A percentile compares a stretch with the other conserved stretches of the same genome.
Conservation (phyloP, 2,329 filamentous ascomycete species). For the Fusarium dlaminii region DNA sequence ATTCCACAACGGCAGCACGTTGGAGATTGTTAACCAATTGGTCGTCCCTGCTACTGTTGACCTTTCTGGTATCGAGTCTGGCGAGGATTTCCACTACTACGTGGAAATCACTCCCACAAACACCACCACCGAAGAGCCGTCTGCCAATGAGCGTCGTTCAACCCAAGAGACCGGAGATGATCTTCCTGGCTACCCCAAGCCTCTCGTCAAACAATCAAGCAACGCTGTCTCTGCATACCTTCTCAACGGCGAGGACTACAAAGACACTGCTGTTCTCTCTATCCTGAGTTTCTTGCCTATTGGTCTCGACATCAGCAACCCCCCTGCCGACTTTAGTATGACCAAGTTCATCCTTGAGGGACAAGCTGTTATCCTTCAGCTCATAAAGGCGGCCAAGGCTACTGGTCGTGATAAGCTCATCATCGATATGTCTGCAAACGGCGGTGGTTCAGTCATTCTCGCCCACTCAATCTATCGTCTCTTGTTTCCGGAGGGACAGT, state of each 20-base stretch:
- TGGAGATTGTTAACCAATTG: slow-evolving; percentile 24
- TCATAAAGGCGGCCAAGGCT: slow-evolving; percentile 32
- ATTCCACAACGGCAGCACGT: slow-evolving; percentile 34
- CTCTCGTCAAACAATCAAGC: slow-evolving; percentile 26
- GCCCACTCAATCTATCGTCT: slow-evolving; percentile 35
- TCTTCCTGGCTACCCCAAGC: slow-evolving; percentile 23
- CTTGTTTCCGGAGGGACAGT: slow-evolving; percentile 34
- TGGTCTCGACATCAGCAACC: background rate
- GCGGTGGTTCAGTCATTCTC: slow-evolving; percentile 34
- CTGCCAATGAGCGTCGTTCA: slow-evolving; percentile 20
- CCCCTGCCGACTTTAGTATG: background rate
- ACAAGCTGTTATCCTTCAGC: slow-evolving; percentile 25
- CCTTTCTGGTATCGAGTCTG: slow-evolving; percentile 34
- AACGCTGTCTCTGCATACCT: slow-evolving; percentile 32
- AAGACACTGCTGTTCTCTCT: slow-evolving; percentile 37
- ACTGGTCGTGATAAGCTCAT: slow-evolving; percentile 39
- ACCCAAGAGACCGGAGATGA: background rate
- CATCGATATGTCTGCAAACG: slow-evolving; percentile 38
- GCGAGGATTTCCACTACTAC: slow-evolving; percentile 33
- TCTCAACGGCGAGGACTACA: slow-evolving; percentile 25
- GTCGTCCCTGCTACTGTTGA: slow-evolving; percentile 18
- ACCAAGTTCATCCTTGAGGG: slow-evolving; percentile 30
- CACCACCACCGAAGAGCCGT: background rate
- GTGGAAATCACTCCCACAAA: slow-evolving; percentile 28
- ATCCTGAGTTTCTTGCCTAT: slow-evolving; percentile 40